Percentiles rank a stretch among this genome's conserved stretches.
These are phyloP conservation scores for Rubus idaeus DNA, from an alignment of 306 rosid species.

Conservation along the genomic window DNA sequence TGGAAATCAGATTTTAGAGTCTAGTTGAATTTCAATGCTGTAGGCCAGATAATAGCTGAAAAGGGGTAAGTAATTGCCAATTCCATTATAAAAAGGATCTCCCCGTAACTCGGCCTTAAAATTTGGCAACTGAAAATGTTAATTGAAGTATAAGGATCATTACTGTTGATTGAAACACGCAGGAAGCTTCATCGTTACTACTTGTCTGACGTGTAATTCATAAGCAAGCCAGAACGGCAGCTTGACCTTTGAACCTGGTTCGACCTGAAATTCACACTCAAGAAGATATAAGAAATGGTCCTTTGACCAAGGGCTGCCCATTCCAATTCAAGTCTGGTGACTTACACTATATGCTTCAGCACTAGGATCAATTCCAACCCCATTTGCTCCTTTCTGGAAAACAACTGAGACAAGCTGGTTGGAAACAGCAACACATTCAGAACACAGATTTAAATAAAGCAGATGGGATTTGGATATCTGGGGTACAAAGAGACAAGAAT, in stretches of 20 bases:
- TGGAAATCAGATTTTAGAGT: background rate
- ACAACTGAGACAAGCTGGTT: conserved; percentile 61
- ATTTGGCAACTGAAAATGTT: conserved; percentile 16
- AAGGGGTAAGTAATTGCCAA: background rate
- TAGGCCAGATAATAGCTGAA: background rate
- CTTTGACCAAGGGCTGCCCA: conserved; percentile 7
- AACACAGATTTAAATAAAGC: conserved; percentile 17
- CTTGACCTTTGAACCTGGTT: conserved; percentile 85
- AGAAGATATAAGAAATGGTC: conserved; percentile 28
- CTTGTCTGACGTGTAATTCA: conserved; percentile 75
- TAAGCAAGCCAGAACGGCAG: conserved; percentile 94
- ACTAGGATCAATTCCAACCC: conserved; percentile 89
- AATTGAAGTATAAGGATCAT: conserved; percentile 6
- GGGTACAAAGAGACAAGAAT: conserved; percentile 2
- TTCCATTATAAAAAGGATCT: background rate
- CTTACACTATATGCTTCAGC: conserved; percentile 73
- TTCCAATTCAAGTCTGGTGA: conserved; percentile 15
- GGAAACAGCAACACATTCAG: conserved; percentile 20
- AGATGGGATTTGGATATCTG: background rate
- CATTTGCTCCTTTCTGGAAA: conserved; percentile 77
- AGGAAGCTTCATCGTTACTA: conserved; percentile 62
- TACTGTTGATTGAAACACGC: conserved; percentile 85
- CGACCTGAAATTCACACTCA: conserved; percentile 63
- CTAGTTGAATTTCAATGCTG: background rate
- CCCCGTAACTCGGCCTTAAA: background rate